These are phyloP conservation scores for Kodamaea fungicola DNA, from an alignment of 1,139 yeast species.

Conservation along the genomic window DNA sequence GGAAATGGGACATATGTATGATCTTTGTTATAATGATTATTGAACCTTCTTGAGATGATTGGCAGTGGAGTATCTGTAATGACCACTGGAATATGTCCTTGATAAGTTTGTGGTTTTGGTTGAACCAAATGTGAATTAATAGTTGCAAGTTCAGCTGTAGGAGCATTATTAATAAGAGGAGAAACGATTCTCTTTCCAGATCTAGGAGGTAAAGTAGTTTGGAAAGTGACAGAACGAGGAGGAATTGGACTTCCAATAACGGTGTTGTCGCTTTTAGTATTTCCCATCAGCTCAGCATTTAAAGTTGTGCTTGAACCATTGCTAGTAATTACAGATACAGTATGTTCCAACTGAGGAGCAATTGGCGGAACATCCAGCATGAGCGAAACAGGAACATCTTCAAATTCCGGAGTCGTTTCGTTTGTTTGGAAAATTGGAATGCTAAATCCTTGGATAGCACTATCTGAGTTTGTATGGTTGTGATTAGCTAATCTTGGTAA, in stretches of 20 bases:
- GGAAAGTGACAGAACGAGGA: background rate
- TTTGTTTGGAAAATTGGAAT: slow-evolving; percentile 30
- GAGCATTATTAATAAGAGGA: slow-evolving; percentile 24
- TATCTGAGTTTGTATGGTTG: slow-evolving; percentile 8
- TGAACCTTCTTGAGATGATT: slow-evolving; percentile 21
- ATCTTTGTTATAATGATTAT: slow-evolving; percentile 47
- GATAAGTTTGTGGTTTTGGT: background rate
- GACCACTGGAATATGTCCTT: background rate
- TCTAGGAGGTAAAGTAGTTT: background rate
- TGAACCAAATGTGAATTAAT: slow-evolving; percentile 20
- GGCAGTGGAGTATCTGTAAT: slow-evolving; percentile 8
- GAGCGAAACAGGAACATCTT: slow-evolving; percentile 42
- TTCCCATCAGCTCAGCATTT: slow-evolving; percentile 12
- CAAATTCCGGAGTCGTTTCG: slow-evolving; percentile 29
- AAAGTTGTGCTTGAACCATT: slow-evolving; percentile 22
- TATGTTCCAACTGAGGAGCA: slow-evolving; percentile 16
- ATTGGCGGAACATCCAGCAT: slow-evolving; percentile 20
- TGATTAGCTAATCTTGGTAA: slow-evolving; percentile 24
- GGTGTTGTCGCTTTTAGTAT: slow-evolving; percentile 2
- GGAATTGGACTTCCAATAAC: slow-evolving; percentile 1
- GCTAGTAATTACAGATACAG: slow-evolving; percentile 12
- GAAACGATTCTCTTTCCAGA: slow-evolving; percentile 13
- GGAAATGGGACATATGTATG: slow-evolving; percentile 40
- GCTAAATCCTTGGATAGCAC: slow-evolving; percentile 13
- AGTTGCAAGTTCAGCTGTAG: slow-evolving; percentile 20